phyloP scores from a whole-genome alignment of 768 basidiomycete species.

The Sporobolomyces pararoseus region DNA sequence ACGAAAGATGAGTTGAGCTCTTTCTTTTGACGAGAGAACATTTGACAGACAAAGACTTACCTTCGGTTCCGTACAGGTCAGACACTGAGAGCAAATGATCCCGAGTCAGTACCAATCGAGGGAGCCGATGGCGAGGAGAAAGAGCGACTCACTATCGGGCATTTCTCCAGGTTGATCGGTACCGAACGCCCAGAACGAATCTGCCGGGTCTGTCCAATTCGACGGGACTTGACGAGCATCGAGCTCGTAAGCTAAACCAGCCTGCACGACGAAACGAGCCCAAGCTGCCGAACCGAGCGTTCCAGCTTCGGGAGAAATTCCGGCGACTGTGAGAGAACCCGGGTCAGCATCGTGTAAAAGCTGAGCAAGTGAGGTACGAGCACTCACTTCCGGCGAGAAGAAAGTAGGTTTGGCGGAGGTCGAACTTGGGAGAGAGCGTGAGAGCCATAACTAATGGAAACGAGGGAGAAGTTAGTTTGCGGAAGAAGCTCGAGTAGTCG shows the following conservation, averaged over 20 bases:
- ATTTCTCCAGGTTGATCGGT: constrained; percentile 22
- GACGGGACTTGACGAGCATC: constrained; percentile 53
- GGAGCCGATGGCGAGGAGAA: neutral
- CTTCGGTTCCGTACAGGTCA: constrained; percentile 53
- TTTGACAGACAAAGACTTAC: too few relatives aligned
- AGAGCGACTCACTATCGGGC: constrained; percentile 5
- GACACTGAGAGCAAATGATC: constrained; percentile 3
- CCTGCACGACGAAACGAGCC: constrained; percentile 52
- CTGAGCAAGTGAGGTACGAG: constrained; percentile 43
- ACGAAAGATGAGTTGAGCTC: neutral
- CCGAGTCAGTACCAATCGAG: neutral
- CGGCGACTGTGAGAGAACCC: constrained; percentile 3
- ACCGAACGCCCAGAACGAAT: constrained; percentile 7
- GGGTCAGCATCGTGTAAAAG: neutral
- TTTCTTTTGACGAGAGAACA: neutral
- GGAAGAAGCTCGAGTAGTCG: neutral
- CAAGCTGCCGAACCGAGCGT: constrained; percentile 52
- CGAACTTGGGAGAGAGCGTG: constrained; percentile 49
- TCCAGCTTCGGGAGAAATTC: constrained; percentile 47
- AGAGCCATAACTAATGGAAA: constrained; percentile 46
- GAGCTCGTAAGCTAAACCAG: constrained; percentile 50
- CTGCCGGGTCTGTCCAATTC: constrained; percentile 46
- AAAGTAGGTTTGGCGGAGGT: constrained; percentile 53
- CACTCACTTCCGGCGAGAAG: constrained; percentile 52
- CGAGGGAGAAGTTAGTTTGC: neutral